Evolutionary conservation across 2,329 filamentous ascomycete genomes (phyloP), one percentile per base, ranked within the genome.

Genomic region (Venturia oleaginea): DNA sequence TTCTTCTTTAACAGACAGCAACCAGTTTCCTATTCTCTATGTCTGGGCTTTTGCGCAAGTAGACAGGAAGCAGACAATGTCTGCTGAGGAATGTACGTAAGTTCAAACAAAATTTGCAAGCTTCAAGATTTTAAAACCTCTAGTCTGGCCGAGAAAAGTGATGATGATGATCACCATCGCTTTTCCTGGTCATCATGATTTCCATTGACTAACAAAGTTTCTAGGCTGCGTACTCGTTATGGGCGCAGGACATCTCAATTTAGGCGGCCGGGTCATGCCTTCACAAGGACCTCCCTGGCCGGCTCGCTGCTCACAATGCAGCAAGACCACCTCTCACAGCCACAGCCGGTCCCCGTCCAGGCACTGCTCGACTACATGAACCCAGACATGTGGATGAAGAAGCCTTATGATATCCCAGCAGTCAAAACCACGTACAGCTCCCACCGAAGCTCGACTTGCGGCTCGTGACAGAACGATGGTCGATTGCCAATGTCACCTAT

Each of bases 401-500:
- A 71, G 38, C 71, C 73, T 55, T 82, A 81, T 70, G 79, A 82
- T 68, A 76, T 75, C 65, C 80, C 82, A 38, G n/a, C n/a, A 59
- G 83, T 86, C 67, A 83, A 86, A 70, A 81, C 83, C 67, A 83
- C 79, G 59, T 79, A 83, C 73, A 82, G 80, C 67, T 84, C 83
- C 68, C 83, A 83, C 70, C 76, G 81, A 57, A 83, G 80, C 34
- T 85, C 84, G 19, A 83, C 83, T 67, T 96, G 92, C 74, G 93
- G 92, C 68, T 97, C 93, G 15, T 92, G 93, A 8, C 85, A 88
- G 61, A 90, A 92, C 69, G 84, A 88, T 64, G 68, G 70, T 66
- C 86, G 89, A n/a, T 81, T 92, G 46, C 89, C 89, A 32, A 83
- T 94, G 62, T 96, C 92, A 15, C 91, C 92, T 0, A 83, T 83